These are phyloP conservation scores for Solanum hybrid DNA, from an alignment of 305 asterid species.

Conservation along the genomic window DNA sequence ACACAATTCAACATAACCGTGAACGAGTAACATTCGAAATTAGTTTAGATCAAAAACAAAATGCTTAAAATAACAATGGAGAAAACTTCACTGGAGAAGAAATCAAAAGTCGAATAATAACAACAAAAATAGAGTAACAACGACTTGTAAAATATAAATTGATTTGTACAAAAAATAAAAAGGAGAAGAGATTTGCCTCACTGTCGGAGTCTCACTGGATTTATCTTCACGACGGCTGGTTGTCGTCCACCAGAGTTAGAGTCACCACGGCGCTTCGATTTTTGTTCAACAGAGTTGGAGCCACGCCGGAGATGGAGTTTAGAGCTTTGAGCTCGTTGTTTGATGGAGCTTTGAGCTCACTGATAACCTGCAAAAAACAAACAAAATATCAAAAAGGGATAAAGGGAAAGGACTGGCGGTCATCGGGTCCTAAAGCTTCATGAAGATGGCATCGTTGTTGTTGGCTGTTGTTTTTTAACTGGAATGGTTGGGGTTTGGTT, in stretches of 20 bases:
- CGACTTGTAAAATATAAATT: not conserved
- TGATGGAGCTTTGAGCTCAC: not conserved
- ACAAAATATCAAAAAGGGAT: not conserved
- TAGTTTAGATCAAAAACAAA: too few relatives aligned
- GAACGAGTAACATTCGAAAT: not conserved
- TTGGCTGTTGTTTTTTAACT: not conserved
- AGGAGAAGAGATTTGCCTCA: not conserved
- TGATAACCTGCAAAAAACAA: not conserved
- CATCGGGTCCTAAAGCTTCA: not conserved
- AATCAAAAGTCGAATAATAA: too few relatives aligned
- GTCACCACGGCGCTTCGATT: too few relatives aligned
- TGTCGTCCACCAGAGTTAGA: not conserved
- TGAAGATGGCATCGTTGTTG: not conserved
- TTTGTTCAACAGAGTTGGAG: not conserved
- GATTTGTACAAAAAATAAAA: too few relatives aligned
- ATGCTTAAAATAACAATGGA: not conserved
- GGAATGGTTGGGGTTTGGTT: not conserved
- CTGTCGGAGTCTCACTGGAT: not conserved
- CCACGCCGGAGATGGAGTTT: not conserved
- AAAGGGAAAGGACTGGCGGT: not conserved
- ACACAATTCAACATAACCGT: not conserved
- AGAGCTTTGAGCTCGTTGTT: not conserved
- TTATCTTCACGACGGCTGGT: not conserved
- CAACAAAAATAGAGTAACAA: not conserved
- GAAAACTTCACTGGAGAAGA: not conserved